Conservation (phyloP, 331 rosid genomes). For the Quercus tomentella region DNA sequence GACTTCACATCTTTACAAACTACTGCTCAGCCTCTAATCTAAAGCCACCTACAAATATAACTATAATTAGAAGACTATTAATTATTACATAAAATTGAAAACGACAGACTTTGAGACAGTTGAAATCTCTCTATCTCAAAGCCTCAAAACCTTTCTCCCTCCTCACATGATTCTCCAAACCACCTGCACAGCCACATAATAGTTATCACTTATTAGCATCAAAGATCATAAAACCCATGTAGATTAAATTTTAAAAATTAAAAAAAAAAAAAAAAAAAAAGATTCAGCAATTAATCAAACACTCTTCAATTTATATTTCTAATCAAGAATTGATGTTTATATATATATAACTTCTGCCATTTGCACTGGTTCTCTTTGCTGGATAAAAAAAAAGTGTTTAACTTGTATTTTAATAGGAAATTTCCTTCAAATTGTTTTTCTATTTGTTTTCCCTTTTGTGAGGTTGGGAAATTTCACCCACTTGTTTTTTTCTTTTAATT, state of each 20-base stretch:
- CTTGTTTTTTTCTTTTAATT: not conserved
- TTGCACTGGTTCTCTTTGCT: not conserved
- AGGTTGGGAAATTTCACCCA: not conserved
- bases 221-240: conserved; percentile 13
- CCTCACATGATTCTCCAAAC: conserved; percentile 75
- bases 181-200: conserved; percentile 62
- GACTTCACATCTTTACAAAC: conserved; percentile 37
- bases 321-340: not conserved
- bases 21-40: conserved; percentile 31
- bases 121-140: conserved; percentile 50
- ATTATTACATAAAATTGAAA: conserved; percentile 35
- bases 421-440: conserved; percentile 18
- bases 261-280: not conserved
- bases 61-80: conserved; percentile 31
- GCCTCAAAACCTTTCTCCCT: conserved; percentile 59
- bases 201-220: conserved; percentile 13
- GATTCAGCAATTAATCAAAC: conserved; percentile 6
- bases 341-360: not conserved
- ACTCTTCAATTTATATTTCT: not conserved
- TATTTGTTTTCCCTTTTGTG: not conserved
- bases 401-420: conserved; percentile 10
- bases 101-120: conserved; percentile 45
- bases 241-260: not conserved
- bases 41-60: conserved; percentile 26
- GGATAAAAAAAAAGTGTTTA: not conserved